Base-by-base conservation (phyloP, 345 rosid genomes). In the Diplotaxis tenuifolia region DNA sequence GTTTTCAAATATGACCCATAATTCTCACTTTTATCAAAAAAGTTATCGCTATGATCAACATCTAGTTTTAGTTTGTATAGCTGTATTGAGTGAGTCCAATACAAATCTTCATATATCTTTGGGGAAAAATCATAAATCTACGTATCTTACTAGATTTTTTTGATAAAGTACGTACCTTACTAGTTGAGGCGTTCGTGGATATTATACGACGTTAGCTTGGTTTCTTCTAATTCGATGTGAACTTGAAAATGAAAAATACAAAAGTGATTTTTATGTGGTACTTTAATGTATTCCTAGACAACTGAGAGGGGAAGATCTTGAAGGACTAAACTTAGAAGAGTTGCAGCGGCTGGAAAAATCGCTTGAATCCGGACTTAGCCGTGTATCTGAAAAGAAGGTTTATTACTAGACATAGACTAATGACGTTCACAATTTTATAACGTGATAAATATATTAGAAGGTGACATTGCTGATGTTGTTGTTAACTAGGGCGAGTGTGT, bases 281-380 rank as follows among this genome's bases (percentile, higher is more conserved):
- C 21, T 28, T 1, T 9, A 42, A 66, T 27, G 23, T 32, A 47
- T 20, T 65, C 74, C 77, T 42, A 94, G 98, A 83, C 86, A 88
- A 74, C 65, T 94, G 87, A 89, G 97, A 31, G 98, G 97, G 42
- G 98, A 89, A 64, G 96, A 91, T 60, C 94, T 94, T 32, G 95
- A 84, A 6, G 98, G 89, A 58, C 42, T 91, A 67, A 84, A 64
- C 63, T 71, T 94, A 2, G 97, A 91, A 67, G 91, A 91, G 29
- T 74, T 94, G 57, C 90, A 83, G 73, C 82, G 77, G 47, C 82
- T 94, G 18, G 98, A 94, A 82, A 88, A 87, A 74, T 72, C 85
- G 28, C 93, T 94, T 16, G 97, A 89, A 80, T 45, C 76, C 23
- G 98, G 98, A 69, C 74, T 94, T 62, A 79, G 78, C 78, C 86